Evolutionary conservation across 1,284 basidiomycete species (phyloP).

Genomic region (Limonomyces culmigenus): DNA sequence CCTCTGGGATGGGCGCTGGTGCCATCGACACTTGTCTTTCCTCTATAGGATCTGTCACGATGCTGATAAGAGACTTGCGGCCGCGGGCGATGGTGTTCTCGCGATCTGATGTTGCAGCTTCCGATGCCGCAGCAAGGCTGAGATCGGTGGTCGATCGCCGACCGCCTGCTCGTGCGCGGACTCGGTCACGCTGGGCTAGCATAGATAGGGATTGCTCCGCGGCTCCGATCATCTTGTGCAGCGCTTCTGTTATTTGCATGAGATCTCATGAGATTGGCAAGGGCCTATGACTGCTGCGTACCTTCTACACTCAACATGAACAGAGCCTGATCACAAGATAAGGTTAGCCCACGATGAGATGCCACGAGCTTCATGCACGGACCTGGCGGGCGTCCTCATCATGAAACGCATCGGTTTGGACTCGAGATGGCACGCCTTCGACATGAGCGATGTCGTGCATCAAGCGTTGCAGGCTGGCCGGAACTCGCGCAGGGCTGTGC

Average conservation of each 20-base stretch:
- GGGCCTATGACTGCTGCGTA: slow-evolving; percentile 12
- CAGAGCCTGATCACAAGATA: slow-evolving; percentile 19
- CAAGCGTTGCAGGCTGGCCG: slow-evolving; percentile 21
- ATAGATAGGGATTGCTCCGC: slow-evolving; percentile 23
- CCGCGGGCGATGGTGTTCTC: too few species aligned
- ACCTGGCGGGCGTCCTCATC: slow-evolving; percentile 34
- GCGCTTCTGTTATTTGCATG: slow-evolving; percentile 14
- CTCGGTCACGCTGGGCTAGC: slow-evolving; percentile 21
- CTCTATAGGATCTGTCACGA: too few species aligned
- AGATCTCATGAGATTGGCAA: slow-evolving; percentile 3
- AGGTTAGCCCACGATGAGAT: background rate
- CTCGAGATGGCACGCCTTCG: slow-evolving; percentile 18
- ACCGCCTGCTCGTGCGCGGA: too few species aligned
- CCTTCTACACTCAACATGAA: slow-evolving; percentile 37
- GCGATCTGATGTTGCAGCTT: too few species aligned
- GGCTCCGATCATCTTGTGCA: slow-evolving; percentile 23
- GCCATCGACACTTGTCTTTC: too few species aligned
- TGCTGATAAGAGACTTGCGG: too few species aligned
- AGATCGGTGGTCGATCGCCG: too few species aligned
- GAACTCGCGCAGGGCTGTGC: slow-evolving; percentile 11
- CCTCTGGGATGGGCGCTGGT: too few species aligned
- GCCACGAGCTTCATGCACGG: background rate
- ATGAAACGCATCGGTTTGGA: slow-evolving; percentile 29
- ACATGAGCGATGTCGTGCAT: slow-evolving; percentile 27
- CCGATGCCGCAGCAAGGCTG: too few species aligned